Base-by-base conservation (phyloP, 192 early-diverging fungal species). In the Umbelopsis sp. region DNA sequence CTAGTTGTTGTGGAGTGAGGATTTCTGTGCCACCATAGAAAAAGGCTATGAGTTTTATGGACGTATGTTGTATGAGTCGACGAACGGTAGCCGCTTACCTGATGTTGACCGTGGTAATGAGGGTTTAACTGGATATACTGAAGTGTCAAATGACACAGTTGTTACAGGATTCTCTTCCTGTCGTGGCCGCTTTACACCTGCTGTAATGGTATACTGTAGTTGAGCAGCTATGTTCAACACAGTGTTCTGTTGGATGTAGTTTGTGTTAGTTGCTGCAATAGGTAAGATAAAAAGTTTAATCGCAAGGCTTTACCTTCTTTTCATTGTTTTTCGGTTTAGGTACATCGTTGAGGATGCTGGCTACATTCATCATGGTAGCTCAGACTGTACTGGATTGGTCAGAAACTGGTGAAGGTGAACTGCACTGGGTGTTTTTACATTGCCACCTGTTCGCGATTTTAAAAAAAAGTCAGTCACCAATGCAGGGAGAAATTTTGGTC, bases 291-390 rank as follows among this genome's bases (percentile, higher is more conserved):
- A 6, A 41, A 6, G 38, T 11, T 6, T 6, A 6, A 1, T 4
- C 4, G 4, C 7, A 41, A 10, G 6, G 0, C 52, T 22, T 4
- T 26, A 53, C 52, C 52, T 53, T 53, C 24, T 53, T 53, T 53
- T 53, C 52, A 26, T 24, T 53, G 12, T n/a, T 53, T 24, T 32
- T 29, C 0, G 56, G 26, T 62, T 29, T 29, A 3, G 56, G 56
- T 32, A 62, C 31, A 62, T 62, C 56, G 29, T 62, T 62, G 25
- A 62, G 31, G 17, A 62, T 62, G 29, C 56, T 62, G 34, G 56
- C 24, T 62, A 62, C 56, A 34, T 62, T 62, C 56, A 62, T 62
- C 56, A 62, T 62, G 16, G 24, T 5, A 47, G 47, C 47, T 49
- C 47, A 49, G n/a, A 7, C 47, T 17, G 20, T 17, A 16, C 47